phyloP scores from a whole-genome alignment of 257 asterid species.

The Solanum boliviense region DNA sequence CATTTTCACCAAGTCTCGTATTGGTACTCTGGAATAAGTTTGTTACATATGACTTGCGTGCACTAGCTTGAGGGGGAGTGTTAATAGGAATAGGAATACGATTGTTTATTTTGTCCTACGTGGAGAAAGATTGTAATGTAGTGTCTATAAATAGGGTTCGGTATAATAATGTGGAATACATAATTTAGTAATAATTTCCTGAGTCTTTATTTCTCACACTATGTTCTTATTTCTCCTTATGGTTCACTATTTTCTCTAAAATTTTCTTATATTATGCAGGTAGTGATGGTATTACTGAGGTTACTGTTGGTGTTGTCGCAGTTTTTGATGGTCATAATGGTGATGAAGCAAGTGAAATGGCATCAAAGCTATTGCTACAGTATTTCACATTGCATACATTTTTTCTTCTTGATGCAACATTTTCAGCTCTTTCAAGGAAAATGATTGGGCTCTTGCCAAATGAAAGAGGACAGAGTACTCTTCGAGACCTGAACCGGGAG shows the following conservation, averaged over 20 bases:
- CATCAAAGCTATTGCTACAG: conserved; percentile 64
- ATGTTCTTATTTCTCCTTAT: neutral
- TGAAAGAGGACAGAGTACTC: conserved; percentile 27
- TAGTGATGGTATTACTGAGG: conserved; percentile 56
- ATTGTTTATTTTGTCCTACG: neutral
- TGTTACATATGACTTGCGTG: neutral
- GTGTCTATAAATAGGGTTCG: neutral
- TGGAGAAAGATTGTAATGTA: neutral
- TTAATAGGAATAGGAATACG: neutral
- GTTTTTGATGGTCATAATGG: conserved; percentile 98
- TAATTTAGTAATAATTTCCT: neutral
- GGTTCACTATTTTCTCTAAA: neutral
- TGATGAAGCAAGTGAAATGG: conserved; percentile 90
- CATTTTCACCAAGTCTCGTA: neutral
- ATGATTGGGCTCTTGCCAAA: conserved; percentile 42
- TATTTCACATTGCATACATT: conserved; percentile 80
- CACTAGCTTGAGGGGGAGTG: neutral
- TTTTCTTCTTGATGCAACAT: conserved; percentile 78
- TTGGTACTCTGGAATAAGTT: neutral
- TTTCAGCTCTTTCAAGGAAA: conserved; percentile 49
- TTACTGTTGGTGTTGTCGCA: conserved; percentile 70
- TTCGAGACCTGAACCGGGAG: conserved; percentile 33
- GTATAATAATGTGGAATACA: neutral
- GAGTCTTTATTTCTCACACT: neutral
- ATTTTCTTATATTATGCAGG: conserved; percentile 20